Evolutionary conservation across 495 filamentous ascomycete species (phyloP), one percentile per base, ranked within the genome.

Genomic region (Lophiotrema nucula): DNA sequence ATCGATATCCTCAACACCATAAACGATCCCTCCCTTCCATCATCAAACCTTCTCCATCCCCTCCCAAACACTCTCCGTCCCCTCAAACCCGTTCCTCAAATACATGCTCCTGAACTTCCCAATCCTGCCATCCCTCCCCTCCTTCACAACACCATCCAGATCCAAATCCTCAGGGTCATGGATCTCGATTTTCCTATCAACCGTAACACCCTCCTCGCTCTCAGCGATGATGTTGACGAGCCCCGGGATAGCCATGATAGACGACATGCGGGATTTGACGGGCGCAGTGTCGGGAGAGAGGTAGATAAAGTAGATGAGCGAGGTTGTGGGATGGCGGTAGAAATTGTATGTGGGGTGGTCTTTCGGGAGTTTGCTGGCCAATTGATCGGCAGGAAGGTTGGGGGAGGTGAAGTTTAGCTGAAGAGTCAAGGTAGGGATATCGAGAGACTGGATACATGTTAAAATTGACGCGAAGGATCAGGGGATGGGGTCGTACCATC

Each of bases 151-250:
- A 8, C 31, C 31, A 15, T 15, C 15, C 25, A 58, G 51, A 13
- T 43, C 55, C 35, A 62, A 27, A 22, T 55, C 52, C 1, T 48
- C 58, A 8, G 15, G 10, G 19, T 56, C 59, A 43, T 62, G 52
- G 23, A 62, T 56, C 35, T 62, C 59, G 22, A 56, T 45, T 33
- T 57, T 62, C 39, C 52, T 21, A 35, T 56, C 53, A 3, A 56
- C 47, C 12, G 47, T 37, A 18, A 62, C 38, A 11, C 59, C 59
- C 10, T 19, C 26, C 3, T 62, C 45, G 31, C 15, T 35, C 22
- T 51, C 52, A 5, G 53, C 47, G 25, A 57, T 62, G 21, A 62
- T 47, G 31, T 57, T 62, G 53, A 62, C 47, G 1, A 62, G 53
- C 15, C 46, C 46, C 1, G 53, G 53, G 16, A 62, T 47, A 10